Evolutionary conservation across 345 rosid species (phyloP).

Genomic region (Pistacia vera): DNA sequence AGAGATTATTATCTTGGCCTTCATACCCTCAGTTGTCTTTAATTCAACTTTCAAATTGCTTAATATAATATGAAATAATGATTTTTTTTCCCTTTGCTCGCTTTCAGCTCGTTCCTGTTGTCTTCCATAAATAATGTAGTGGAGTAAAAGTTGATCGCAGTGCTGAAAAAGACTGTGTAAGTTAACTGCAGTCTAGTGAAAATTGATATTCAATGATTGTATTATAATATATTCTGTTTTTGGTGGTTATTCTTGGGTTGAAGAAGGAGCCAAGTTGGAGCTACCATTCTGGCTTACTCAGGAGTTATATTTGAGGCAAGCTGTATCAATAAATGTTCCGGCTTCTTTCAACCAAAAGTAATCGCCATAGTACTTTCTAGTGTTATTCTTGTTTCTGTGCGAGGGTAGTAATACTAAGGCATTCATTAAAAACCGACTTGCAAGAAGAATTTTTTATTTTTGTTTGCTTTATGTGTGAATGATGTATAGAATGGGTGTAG

Average conservation of each 20-base stretch:
- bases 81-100: conserved; percentile 7
- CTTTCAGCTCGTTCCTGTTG: conserved; percentile 39
- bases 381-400: too few species aligned
- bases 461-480: too few species aligned
- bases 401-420: too few species aligned
- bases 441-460: too few species aligned
- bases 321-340: conserved; percentile 59
- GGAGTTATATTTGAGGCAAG: conserved; percentile 71
- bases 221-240: background rate
- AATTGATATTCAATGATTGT: background rate
- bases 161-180: conserved; percentile 35
- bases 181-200: conserved; percentile 35
- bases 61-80: background rate
- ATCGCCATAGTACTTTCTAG: too few species aligned
- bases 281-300: conserved; percentile 85
- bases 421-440: too few species aligned
- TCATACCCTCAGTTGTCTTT: background rate
- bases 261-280: conserved; percentile 77
- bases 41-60: background rate
- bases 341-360: too few species aligned
- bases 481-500: too few species aligned
- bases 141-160: conserved; percentile 78
- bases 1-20: conserved; percentile 45
- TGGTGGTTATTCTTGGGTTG: conserved; percentile 44
- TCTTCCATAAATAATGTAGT: conserved; percentile 56